Evolutionary conservation across 495 filamentous ascomycete genomes (phyloP), one percentile per base, ranked within the genome.

Genomic region (Penicillium bialowiezense): DNA sequence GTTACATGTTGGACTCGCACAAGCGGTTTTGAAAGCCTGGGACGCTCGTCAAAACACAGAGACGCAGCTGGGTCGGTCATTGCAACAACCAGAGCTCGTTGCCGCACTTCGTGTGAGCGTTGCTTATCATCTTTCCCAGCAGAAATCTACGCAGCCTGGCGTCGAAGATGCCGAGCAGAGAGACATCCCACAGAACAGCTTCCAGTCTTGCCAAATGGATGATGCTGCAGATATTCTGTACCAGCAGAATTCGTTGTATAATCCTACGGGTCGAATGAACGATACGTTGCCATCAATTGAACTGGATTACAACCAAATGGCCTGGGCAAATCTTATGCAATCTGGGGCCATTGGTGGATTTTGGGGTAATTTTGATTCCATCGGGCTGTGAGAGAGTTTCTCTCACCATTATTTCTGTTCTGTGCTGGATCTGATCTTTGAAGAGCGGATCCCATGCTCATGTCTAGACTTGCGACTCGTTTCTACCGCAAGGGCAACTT

Each of bases 1-100:
- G 1, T 63, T 80, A 63, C 75, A 79, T 52, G 68, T 75, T 23
- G 72, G 73, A 1, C 74, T 80, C 40, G 73, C 72, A 19, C 52
- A 66, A 29, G 68, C 74, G 36, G 72, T 78, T 40, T 59, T 80
- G 42, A 78, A 76, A 42, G 77, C 77, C 13, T 82, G 78, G 78
- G 71, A 75, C 17, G 75, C 77, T 6, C 71, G 65, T 35, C 48
- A 56, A 35, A 29, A 48, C 32, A 33, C 48, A 24, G 49, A 56
- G 15, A 15, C 44, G 19, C 26, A 44, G 24, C 13, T 39, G 14
- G 54, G 48, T 0, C 39, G 23, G 14, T 20, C 7, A 8, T n/a
- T 51, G 2, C 39, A 52, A 21, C 12, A 43, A 7, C 54, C 44
- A 13, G 29, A 28, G 8, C 19, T 56, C 15, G 28, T 44, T 12